Conservation (phyloP, 176 grass and related monocot genomes). For the Poa pratensis region DNA sequence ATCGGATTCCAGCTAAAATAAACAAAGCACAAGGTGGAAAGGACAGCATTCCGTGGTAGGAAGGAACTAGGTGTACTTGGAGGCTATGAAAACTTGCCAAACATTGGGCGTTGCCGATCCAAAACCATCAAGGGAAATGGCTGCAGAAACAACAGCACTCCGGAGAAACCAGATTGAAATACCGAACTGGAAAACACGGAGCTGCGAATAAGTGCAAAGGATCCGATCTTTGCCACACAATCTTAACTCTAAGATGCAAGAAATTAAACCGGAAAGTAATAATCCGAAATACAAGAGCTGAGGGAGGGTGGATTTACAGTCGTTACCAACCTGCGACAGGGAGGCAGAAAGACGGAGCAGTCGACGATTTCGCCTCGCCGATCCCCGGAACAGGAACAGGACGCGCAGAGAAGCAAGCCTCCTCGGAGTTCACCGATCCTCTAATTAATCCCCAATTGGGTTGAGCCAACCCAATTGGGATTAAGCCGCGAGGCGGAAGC, state of each 20-base stretch:
- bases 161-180: constrained; percentile 27
- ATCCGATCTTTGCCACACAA: constrained; percentile 38
- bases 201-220: constrained; percentile 29
- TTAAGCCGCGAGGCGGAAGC: constrained; percentile 53
- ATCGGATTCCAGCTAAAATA: constrained; percentile 35
- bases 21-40: constrained; percentile 19
- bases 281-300: constrained; percentile 31
- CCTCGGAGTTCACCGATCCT: constrained; percentile 39
- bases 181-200: constrained; percentile 41
- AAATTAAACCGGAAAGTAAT: constrained; percentile 32
- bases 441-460: constrained; percentile 60
- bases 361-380: constrained; percentile 29
- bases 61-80: not conserved
- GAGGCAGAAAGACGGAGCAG: not conserved
- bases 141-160: not conserved
- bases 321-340: constrained; percentile 45
- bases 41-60: too few species aligned
- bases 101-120: constrained; percentile 46
- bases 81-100: constrained; percentile 3
- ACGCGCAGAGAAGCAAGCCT: constrained; percentile 31
- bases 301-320: constrained; percentile 14
- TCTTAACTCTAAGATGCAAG: constrained; percentile 14
- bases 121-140: constrained; percentile 35
- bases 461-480: constrained; percentile 55
- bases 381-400: constrained; percentile 44